A percentile compares a stretch with the other conserved stretches of the same genome.
Evolutionary conservation across 257 asterid genomes (phyloP).

Genomic region (Pogostemon cablin): DNA sequence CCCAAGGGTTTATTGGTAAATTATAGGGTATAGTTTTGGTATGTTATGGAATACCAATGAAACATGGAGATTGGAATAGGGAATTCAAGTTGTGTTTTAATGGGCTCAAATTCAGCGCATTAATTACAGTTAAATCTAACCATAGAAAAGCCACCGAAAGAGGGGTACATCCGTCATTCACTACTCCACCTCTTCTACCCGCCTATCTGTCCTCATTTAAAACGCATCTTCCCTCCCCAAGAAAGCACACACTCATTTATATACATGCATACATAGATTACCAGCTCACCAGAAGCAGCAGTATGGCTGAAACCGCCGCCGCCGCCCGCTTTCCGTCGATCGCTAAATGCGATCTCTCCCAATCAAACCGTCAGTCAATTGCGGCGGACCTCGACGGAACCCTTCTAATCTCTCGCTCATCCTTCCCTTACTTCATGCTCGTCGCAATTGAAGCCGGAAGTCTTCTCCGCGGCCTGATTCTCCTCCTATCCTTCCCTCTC

Average conservation of each 20-base stretch:
- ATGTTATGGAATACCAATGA: too few relatives aligned
- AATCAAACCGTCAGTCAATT: constrained; percentile 47
- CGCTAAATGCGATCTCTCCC: constrained; percentile 66
- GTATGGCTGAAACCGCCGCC: constrained; percentile 44
- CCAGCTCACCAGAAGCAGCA: constrained; percentile 18
- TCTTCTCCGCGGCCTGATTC: constrained; percentile 77
- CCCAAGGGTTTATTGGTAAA: too few relatives aligned
- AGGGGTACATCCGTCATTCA: constrained; percentile 40
- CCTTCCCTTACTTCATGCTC: constrained; percentile 98
- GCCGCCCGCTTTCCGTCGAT: constrained; percentile 65
- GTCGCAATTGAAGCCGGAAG: constrained; percentile 96
- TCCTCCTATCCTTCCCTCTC: constrained; percentile 79
- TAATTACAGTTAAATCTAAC: constrained; percentile 14
- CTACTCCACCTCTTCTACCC: neutral
- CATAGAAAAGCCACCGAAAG: constrained; percentile 23
- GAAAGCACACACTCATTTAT: constrained; percentile 22
- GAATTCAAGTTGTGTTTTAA: too few relatives aligned
- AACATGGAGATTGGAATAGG: too few relatives aligned
- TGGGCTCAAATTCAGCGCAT: constrained; percentile 6
- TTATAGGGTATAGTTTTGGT: too few relatives aligned
- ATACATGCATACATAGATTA: constrained; percentile 30
- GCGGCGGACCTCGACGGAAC: constrained; percentile 99
- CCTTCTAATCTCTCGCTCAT: constrained; percentile 77
- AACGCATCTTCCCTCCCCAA: constrained; percentile 56
- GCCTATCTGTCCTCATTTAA: constrained; percentile 46